Percentiles rank a stretch among this genome's conserved stretches.
Conservation (phyloP, 108 stramenopile genomes). For the Fistulifera pelliculosa region DNA sequence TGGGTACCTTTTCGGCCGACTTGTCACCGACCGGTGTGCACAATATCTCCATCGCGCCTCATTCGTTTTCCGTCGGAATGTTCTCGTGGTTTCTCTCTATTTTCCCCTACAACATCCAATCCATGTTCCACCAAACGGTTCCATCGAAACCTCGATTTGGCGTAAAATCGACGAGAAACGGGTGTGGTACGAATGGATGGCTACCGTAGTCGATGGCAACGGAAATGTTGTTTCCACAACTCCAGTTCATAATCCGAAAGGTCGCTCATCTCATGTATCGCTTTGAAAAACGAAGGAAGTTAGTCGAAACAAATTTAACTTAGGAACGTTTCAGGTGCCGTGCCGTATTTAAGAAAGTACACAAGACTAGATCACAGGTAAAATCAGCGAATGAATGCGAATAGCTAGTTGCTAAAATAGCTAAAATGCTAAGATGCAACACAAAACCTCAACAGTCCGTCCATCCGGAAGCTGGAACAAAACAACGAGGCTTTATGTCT, state of each 20-base stretch:
- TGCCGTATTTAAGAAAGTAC: too few relatives aligned
- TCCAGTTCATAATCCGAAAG: conserved; percentile 83
- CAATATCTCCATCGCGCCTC: conserved; percentile 84
- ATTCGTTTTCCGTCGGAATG: conserved; percentile 60
- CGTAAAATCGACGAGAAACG: conserved; percentile 25
- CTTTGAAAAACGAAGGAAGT: too few relatives aligned
- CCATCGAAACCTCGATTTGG: conserved; percentile 64
- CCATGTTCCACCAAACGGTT: background rate
- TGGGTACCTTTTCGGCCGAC: conserved; percentile 88
- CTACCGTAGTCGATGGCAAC: conserved; percentile 45
- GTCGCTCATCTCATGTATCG: conserved; percentile 75
- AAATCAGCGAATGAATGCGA: too few relatives aligned
- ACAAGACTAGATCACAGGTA: too few relatives aligned
- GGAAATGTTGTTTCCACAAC: conserved; percentile 33
- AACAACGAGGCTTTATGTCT: too few relatives aligned
- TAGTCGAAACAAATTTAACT: too few relatives aligned
- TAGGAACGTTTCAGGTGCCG: too few relatives aligned
- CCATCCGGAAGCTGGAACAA: too few relatives aligned
- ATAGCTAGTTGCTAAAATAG: too few relatives aligned
- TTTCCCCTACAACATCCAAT: conserved; percentile 28
- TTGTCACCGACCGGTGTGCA: conserved; percentile 26
- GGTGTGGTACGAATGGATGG: conserved; percentile 99
- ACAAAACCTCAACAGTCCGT: too few relatives aligned
- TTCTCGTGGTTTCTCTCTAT: conserved; percentile 10
- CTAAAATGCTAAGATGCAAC: too few relatives aligned